Evolutionary conservation across 306 rosid genomes (phyloP), one percentile per base, ranked within the genome.

Genomic region (Ammopiptanthus mongolicus): DNA sequence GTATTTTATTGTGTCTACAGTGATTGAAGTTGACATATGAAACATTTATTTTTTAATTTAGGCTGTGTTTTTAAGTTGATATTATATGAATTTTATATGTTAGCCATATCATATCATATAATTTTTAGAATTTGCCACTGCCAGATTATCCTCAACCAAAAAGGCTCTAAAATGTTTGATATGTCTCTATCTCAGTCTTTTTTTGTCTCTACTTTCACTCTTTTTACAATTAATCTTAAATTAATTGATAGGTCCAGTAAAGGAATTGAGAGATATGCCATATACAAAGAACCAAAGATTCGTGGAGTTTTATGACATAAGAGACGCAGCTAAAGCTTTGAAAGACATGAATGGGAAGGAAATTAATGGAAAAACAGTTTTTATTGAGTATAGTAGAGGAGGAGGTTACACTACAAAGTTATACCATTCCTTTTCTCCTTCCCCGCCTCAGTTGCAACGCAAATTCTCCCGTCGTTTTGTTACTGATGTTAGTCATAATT

Each of bases 221-320:
- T 41, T 28, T 21, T 14, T 36, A 25, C 3, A 25, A 25, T 25
- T n/a, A n/a, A n/a, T n/a, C n/a, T 15, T 48, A 6, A 8, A 44
- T 69, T 0, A 3, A 19, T 14, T 21, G 3, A 41, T 56, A 95
- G 98, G 98, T 53, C 78, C 91, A 1, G 84, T 95, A 8, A 95
- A 89, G 87, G 97, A 95, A 76, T 60, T 91, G 84, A 91, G 97
- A 28, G 88, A 85, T 37, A 90, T 91, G 0, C 96, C 97, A 0
- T 47, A 82, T 47, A 91, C 91, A 83, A 91, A 74, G 82, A 87
- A 87, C 50, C 97, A 91, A 19, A 88, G 86, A 69, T 91, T 95
- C 73, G 89, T 95, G 2, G 98, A 95, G 71, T 95, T 88, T 64
- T 95, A 84, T 55, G 97, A 95, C 74, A 78, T 78, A 1, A 87